Base-by-base conservation (phyloP, 148 eudicot genomes). In the Rhododendron henanense region DNA sequence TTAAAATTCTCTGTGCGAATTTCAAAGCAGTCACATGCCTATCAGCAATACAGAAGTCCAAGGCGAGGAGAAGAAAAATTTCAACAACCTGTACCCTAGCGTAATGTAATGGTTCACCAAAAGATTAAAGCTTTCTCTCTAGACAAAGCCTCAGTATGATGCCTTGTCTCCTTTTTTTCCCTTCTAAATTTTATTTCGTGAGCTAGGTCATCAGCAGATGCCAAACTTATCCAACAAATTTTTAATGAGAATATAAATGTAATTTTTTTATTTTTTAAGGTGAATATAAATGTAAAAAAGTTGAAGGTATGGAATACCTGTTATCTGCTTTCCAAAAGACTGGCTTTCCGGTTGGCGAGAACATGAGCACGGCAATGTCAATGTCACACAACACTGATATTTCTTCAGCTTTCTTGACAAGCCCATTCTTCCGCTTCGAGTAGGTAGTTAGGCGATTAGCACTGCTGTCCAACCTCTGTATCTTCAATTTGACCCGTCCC, bases 401-500 rank as follows among this genome's bases (percentile, higher is more conserved):
- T 67, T 91, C 93, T 8, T 87, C 85, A 18, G 93, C 91, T 79
- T 91, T 91, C 59, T 90, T 91, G 53, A 90, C 82, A 10, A 91
- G 82, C 61, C 91, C 93, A 84, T 87, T 84, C 81, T 85, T 88
- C 79, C 93, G 74, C 84, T 91, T 91, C 4, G 88, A 88, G 48
- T 89, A 91, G 39, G 93, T 91, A 14, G 85, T 79, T 77, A 90
- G 89, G 78, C 91, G 90, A 81, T 88, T 87, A 75, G 83, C 81
- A 63, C 59, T 79, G 71, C 88, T 91, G 85, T 89, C 92, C 85
- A 89, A 79, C 76, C 85, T 89, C 85, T 89, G 84, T 80, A 91
- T 88, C 87, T 88, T 89, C 81, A 91, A 19, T 88, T 88, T 91
- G 87, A 89, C 90, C 91, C 92, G 89, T 81, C 92, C 92, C 92